Evolutionary conservation across 371 early-diverging fungal genomes (phyloP), one percentile per base, ranked within the genome.

Genomic region (Saksenaea vasiformis): DNA sequence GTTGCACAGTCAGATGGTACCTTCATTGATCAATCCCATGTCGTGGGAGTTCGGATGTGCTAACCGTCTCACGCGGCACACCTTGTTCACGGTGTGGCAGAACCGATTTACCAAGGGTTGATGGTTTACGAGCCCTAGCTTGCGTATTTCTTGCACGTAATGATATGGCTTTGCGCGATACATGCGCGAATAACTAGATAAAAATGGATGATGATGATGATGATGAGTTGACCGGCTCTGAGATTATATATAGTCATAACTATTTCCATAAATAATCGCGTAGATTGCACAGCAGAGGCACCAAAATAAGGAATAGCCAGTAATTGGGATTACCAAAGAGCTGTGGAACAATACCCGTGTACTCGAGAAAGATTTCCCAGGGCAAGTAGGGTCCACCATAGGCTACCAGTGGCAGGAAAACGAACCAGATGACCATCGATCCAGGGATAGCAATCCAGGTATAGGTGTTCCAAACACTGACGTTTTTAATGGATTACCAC

Each of bases 11-110:
- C 39, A 5, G n/a, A 39, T n/a, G n/a, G n/a, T 11, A n/a, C 11
- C 11, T 39, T 11, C 11, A 11, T 74, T 95, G 96, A 22, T 96
- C 98, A 59, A 87, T 85, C 69, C 97, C 98, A 74, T 87, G 94
- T 73, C 97, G 97, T 54, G 95, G 94, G 71, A 97, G 97, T 5
- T 97, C 97, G 76, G 89, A 97, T 17, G 97, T 97, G 17, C 98
- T 26, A 94, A 73, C 31, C 96, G 84, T 72, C 97, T 96, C 57
- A 93, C 90, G 64, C 91, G 84, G 19, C 97, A 88, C 13, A 92
- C 95, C 79, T 95, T 96, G 81, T 93, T 90, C 5, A 97, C 95
- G 0, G 96, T 95, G 76, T 96, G 94, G 64, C 92, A 87, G 90
- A 97, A 97, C 64, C 94, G 85, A 72, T 96, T 94, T 93, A 94